Evolutionary conservation across 1,284 basidiomycete genomes (phyloP).

Genomic region (Ceratobasidium sp.): DNA sequence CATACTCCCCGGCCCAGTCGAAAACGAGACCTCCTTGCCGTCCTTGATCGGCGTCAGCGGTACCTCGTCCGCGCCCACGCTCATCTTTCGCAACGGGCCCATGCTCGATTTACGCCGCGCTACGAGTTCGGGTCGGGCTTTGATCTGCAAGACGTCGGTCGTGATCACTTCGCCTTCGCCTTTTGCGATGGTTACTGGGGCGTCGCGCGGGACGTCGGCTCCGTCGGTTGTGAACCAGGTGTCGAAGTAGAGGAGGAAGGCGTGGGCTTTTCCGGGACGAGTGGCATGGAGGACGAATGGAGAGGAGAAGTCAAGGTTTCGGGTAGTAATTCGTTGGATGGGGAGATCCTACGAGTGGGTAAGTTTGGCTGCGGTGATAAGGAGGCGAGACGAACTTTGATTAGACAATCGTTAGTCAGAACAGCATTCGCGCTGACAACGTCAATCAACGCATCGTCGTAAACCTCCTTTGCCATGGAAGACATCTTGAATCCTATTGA

Average conservation of each 20-base stretch:
- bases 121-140: slow-evolving; percentile 43
- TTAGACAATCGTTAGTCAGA: slow-evolving; percentile 73
- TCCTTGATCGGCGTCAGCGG: slow-evolving; percentile 19
- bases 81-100: slow-evolving; percentile 43
- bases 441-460: slow-evolving; percentile 85
- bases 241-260: slow-evolving; percentile 95
- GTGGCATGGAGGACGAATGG: slow-evolving; percentile 77
- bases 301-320: slow-evolving; percentile 83
- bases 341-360: slow-evolving; percentile 73
- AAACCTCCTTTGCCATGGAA: slow-evolving; percentile 78
- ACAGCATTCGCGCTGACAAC: slow-evolving; percentile 78
- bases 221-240: slow-evolving; percentile 84
- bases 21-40: slow-evolving; percentile 57
- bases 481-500: slow-evolving; percentile 83
- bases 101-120: slow-evolving; percentile 43
- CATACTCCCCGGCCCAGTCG: slow-evolving; percentile 87
- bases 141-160: slow-evolving; percentile 49
- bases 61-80: slow-evolving; percentile 18
- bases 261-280: slow-evolving; percentile 75
- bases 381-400: slow-evolving; percentile 68
- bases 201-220: slow-evolving; percentile 66
- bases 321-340: slow-evolving; percentile 71
- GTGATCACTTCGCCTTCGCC: slow-evolving; percentile 50
- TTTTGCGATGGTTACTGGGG: slow-evolving; percentile 46
- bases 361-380: background rate